Percentiles rank a stretch among this genome's conserved stretches.
Conservation (phyloP, 768 basidiomycete genomes). For the Panaeolus cyanescens region DNA sequence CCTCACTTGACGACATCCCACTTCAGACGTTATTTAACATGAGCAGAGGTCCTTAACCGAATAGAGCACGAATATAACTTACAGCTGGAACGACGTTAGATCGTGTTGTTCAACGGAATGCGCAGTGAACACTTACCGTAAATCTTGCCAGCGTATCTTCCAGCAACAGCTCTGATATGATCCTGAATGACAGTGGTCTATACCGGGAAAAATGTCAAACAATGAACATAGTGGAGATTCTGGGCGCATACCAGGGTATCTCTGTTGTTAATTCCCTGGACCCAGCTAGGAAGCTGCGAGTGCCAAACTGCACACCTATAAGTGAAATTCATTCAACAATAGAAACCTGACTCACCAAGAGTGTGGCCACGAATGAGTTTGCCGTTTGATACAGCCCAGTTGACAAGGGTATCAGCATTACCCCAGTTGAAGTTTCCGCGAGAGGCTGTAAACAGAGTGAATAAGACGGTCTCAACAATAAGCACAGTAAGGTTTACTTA, state of each 20-base stretch:
- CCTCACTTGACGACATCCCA: conserved; percentile 41
- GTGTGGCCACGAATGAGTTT: conserved; percentile 32
- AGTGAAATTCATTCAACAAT: neutral
- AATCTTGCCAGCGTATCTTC: conserved; percentile 45
- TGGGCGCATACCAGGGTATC: conserved; percentile 24
- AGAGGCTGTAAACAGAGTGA: neutral
- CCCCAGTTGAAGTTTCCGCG: conserved; percentile 34
- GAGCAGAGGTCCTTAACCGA: conserved; percentile 14
- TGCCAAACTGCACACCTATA: conserved; percentile 26
- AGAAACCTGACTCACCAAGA: conserved; percentile 5
- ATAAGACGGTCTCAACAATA: too few species aligned
- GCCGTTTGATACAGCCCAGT: conserved; percentile 33
- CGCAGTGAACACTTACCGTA: conserved; percentile 14
- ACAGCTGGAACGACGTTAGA: neutral
- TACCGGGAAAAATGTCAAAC: neutral
- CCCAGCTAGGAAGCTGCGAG: conserved; percentile 41
- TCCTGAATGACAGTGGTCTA: conserved; percentile 34
- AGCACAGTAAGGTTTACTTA: conserved; percentile 12
- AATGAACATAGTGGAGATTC: too few species aligned
- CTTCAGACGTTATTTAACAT: conserved; percentile 5
- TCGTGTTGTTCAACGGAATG: neutral
- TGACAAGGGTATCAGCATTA: conserved; percentile 31
- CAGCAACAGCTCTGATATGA: conserved; percentile 40
- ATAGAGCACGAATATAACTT: neutral
- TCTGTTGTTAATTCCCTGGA: conserved; percentile 31